Evolutionary conservation across 169 alveolate genomes (phyloP).

Genomic region (Cryptosporidium ryanae): DNA sequence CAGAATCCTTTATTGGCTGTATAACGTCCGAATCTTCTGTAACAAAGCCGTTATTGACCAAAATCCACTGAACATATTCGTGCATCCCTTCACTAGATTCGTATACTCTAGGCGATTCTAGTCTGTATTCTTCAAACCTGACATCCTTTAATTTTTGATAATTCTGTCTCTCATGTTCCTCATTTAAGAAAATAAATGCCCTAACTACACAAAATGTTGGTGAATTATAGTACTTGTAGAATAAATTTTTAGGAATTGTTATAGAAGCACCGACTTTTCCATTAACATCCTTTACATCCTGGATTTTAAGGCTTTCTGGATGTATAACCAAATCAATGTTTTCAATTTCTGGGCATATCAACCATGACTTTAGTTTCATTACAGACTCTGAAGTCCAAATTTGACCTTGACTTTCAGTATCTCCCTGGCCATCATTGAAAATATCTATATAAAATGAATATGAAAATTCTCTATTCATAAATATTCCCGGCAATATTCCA

Average conservation of each 20-base stretch:
- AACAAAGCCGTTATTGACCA: constrained; percentile 58
- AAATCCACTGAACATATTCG: constrained; percentile 68
- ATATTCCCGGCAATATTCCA: constrained; percentile 71
- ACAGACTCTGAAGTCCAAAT: constrained; percentile 37
- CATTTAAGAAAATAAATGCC: constrained; percentile 55
- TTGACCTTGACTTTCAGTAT: too few relatives aligned
- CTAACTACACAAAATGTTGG: constrained; percentile 70
- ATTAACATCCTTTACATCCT: constrained; percentile 16
- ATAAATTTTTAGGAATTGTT: constrained; percentile 38
- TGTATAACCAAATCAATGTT: constrained; percentile 22
- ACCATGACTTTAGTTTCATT: constrained; percentile 39
- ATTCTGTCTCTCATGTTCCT: constrained; percentile 1
- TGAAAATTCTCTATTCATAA: constrained; percentile 68
- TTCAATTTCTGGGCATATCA: constrained; percentile 58
- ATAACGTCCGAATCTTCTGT: constrained; percentile 18
- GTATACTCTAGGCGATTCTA: constrained; percentile 26
- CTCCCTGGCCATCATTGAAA: constrained; percentile 6
- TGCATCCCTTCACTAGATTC: constrained; percentile 71
- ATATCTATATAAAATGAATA: constrained; percentile 61
- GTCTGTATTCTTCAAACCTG: constrained; percentile 18
- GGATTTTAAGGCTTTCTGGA: constrained; percentile 29
- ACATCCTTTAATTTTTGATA: constrained; percentile 1
- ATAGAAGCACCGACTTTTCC: constrained; percentile 72
- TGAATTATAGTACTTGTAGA: constrained; percentile 24
- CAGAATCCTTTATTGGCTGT: constrained; percentile 50